A percentile compares a stretch with the other conserved stretches of the same genome.
These are phyloP conservation scores for Colletotrichum limetticola DNA, from an alignment of 2,329 filamentous ascomycete species.

Conservation along the genomic window DNA sequence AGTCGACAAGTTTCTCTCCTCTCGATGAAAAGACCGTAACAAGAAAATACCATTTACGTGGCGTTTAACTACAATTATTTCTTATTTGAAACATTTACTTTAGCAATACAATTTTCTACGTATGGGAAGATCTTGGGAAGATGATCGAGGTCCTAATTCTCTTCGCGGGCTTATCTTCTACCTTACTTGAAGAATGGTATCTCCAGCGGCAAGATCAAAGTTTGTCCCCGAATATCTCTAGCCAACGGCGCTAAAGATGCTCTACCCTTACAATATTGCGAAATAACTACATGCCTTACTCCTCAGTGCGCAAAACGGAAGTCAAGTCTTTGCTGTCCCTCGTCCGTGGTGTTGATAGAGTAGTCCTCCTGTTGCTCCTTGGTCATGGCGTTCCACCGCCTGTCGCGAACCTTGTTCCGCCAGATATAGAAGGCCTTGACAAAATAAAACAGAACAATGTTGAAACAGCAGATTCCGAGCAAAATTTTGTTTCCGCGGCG, in stretches of 20 bases:
- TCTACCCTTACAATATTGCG: rapidly evolving
- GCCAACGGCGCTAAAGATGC: rapidly evolving
- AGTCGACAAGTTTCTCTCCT: no score
- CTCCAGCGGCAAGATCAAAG: no score
- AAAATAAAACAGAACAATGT: slow-evolving; percentile 56
- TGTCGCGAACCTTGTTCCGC: slow-evolving; percentile 56
- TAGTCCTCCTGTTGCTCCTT: slow-evolving; percentile 60
- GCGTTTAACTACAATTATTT: no score
- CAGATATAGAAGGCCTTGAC: slow-evolving; percentile 60
- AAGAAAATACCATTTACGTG: no score
- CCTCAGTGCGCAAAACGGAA: slow-evolving; percentile 61
- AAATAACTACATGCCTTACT: neutral
- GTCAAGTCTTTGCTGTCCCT: slow-evolving; percentile 65
- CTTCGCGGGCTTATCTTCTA: no score
- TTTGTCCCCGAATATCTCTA: neutral
- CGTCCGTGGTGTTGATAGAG: slow-evolving; percentile 58
- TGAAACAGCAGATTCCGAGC: slow-evolving; percentile 58
- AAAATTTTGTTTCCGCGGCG: slow-evolving; percentile 60
- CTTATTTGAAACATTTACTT: no score
- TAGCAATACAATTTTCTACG: no score
- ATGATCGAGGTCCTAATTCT: no score
- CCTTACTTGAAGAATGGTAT: no score
- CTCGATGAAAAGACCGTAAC: no score
- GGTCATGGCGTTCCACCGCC: slow-evolving; percentile 55
- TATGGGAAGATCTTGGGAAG: no score